A percentile compares a stretch with the other conserved stretches of the same genome.
Conservation (phyloP, 2,329 filamentous ascomycete species). For the Aspergillus piperis region DNA sequence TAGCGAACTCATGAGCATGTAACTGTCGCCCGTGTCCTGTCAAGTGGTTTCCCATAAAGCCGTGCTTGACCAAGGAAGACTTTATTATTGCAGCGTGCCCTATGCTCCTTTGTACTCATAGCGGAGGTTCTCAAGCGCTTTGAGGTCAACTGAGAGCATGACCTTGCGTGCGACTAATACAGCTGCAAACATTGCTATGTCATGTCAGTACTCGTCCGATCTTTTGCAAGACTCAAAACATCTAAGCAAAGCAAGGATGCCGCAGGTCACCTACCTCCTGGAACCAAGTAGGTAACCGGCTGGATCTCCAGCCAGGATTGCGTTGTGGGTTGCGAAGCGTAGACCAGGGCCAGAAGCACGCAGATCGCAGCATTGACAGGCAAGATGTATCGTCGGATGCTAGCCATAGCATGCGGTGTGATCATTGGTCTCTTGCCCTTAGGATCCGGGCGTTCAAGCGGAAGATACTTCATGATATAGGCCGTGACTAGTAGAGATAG, state of each 20-base stretch:
- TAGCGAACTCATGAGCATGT: neutral
- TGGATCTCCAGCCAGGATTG: slow-evolving; percentile 22
- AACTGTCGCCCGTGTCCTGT: neutral
- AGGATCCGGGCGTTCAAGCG: slow-evolving; percentile 27
- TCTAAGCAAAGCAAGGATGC: too few relatives aligned
- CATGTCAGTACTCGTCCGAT: slow-evolving; percentile 22
- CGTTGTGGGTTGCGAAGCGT: slow-evolving; percentile 20
- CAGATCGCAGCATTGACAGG: slow-evolving; percentile 33
- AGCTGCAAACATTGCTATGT: slow-evolving; percentile 36
- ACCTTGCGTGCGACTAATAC: slow-evolving; percentile 34
- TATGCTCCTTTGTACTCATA: slow-evolving; percentile 48
- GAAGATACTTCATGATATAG: slow-evolving; percentile 39
- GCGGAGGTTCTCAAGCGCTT: slow-evolving; percentile 39
- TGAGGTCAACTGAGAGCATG: slow-evolving; percentile 44
- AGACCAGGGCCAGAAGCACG: slow-evolving; percentile 32
- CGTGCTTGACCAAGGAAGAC: neutral
- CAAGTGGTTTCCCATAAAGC: too few relatives aligned
- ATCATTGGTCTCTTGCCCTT: slow-evolving; percentile 34
- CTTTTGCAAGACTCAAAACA: slow-evolving; percentile 5
- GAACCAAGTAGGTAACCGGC: slow-evolving; percentile 38
- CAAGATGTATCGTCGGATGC: slow-evolving; percentile 27
- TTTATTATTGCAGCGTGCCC: neutral
- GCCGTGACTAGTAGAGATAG: slow-evolving; percentile 41
- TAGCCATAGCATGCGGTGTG: slow-evolving; percentile 21
- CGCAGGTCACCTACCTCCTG: slow-evolving; percentile 35